Evolutionary conservation across 1,284 basidiomycete species (phyloP).

Genomic region (Pyrrhoderma noxium): DNA sequence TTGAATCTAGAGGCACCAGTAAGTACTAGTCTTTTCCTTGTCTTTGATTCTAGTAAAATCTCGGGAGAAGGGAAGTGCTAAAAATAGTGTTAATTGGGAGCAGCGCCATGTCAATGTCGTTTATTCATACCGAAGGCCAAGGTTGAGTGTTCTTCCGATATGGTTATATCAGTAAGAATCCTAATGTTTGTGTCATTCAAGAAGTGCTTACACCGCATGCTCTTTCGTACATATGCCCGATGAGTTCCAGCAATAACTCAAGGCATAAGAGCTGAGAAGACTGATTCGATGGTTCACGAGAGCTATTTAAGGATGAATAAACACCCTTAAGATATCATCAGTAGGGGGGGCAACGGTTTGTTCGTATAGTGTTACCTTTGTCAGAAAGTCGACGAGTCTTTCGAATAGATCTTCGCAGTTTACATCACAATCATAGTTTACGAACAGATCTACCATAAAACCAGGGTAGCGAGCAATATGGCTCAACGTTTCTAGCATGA

Average conservation of each 20-base stretch:
- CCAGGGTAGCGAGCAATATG: constrained; percentile 76
- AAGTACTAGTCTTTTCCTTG: constrained; percentile 81
- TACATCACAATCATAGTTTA: constrained; percentile 95
- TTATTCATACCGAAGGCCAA: constrained; percentile 18
- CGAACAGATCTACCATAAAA: constrained; percentile 94
- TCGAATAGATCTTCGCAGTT: constrained; percentile 97
- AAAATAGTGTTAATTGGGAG: constrained; percentile 4
- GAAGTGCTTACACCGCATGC: constrained; percentile 53
- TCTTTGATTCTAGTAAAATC: constrained; percentile 66
- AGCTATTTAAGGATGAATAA: constrained; percentile 56
- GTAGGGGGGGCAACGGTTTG: neutral
- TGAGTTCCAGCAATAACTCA: constrained; percentile 82
- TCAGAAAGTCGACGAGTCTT: constrained; percentile 83
- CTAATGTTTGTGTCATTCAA: neutral
- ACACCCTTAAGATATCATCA: constrained; percentile 49
- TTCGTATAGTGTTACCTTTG: constrained; percentile 46
- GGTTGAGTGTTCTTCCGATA: neutral
- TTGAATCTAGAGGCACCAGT: constrained; percentile 89
- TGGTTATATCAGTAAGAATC: neutral
- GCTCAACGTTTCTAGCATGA: constrained; percentile 84
- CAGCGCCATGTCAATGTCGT: neutral
- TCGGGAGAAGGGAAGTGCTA: constrained; percentile 51
- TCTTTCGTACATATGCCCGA: constrained; percentile 84
- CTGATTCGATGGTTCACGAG: constrained; percentile 62
- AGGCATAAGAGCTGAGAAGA: constrained; percentile 84